Percentiles rank a stretch among this genome's conserved stretches.
Conservation (phyloP, 1,284 basidiomycete genomes). For the Sanghuangporus sanghuang region DNA sequence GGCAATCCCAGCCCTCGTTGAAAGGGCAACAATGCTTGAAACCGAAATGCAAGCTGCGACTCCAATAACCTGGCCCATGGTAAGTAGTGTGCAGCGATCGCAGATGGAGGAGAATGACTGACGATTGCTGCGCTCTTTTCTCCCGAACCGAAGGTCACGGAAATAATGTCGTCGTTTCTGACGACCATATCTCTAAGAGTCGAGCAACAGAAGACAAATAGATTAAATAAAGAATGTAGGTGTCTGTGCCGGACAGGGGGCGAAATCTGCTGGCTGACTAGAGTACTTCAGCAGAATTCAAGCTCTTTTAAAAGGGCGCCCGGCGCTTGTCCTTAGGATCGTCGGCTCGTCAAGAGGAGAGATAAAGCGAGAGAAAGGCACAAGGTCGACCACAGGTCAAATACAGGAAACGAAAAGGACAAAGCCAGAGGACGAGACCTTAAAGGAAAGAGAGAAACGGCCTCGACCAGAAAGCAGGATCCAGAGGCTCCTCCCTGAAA, state of each 20-base stretch:
- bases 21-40: conserved; percentile 42
- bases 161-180: neutral
- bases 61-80: conserved; percentile 38
- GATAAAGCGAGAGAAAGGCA: conserved; percentile 24
- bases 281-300: conserved; percentile 12
- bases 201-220: neutral
- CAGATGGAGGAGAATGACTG: conserved; percentile 24
- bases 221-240: conserved; percentile 18
- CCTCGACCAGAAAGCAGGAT: conserved; percentile 6
- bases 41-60: conserved; percentile 49
- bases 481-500: neutral
- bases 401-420: conserved; percentile 13
- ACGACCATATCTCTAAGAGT: conserved; percentile 22
- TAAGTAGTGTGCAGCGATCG: neutral
- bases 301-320: conserved; percentile 25
- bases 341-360: conserved; percentile 32
- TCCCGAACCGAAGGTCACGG: conserved; percentile 24
- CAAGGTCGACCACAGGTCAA: conserved; percentile 12
- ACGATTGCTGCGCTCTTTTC: conserved; percentile 41
- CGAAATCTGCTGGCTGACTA: conserved; percentile 20
- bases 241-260: conserved; percentile 32
- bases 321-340: conserved; percentile 29
- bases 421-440: conserved; percentile 7
- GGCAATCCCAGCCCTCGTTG: conserved; percentile 39
- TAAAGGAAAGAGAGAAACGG: conserved; percentile 7